phyloP scores from a whole-genome alignment of 208 protist species.

The Tetramitus jugosus region DNA sequence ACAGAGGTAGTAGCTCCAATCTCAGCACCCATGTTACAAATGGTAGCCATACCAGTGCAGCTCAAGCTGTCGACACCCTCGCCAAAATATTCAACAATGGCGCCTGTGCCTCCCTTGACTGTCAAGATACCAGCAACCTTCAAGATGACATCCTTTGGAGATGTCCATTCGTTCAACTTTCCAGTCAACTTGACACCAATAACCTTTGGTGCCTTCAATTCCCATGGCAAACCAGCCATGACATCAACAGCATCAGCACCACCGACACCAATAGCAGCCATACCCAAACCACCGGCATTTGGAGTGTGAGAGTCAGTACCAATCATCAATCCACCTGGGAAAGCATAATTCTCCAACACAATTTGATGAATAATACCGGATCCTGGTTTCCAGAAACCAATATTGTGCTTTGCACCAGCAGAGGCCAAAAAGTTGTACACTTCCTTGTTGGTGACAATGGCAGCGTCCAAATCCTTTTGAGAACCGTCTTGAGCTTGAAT shows the following conservation, averaged over 20 bases:
- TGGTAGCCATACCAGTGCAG: constrained; percentile 69
- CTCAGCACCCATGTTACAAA: constrained; percentile 80
- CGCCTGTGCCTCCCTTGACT: constrained; percentile 63
- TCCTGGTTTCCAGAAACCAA: constrained; percentile 67
- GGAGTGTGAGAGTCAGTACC: constrained; percentile 60
- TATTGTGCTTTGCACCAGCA: constrained; percentile 44
- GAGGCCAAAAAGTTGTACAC: constrained; percentile 67
- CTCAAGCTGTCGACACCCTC: constrained; percentile 58
- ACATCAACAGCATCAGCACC: constrained; percentile 76
- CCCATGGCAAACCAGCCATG: constrained; percentile 70
- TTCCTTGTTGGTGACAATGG: constrained; percentile 44
- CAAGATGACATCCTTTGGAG: constrained; percentile 74
- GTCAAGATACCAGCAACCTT: constrained; percentile 65
- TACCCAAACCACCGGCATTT: constrained; percentile 57
- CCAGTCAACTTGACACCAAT: constrained; percentile 74
- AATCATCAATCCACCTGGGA: constrained; percentile 61
- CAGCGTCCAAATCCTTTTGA: constrained; percentile 36
- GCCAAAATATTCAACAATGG: constrained; percentile 73
- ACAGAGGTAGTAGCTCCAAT: constrained; percentile 74
- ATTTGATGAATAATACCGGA: constrained; percentile 73
- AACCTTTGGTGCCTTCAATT: constrained; percentile 68
- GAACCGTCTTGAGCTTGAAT: constrained; percentile 56
- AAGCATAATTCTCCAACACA: constrained; percentile 67
- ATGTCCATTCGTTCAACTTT: constrained; percentile 42
- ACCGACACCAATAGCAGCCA: constrained; percentile 59